A percentile compares a stretch with the other conserved stretches of the same genome.
These are phyloP conservation scores for Sporothrix protearum DNA, from an alignment of 2,329 filamentous ascomycete species.

Conservation along the genomic window DNA sequence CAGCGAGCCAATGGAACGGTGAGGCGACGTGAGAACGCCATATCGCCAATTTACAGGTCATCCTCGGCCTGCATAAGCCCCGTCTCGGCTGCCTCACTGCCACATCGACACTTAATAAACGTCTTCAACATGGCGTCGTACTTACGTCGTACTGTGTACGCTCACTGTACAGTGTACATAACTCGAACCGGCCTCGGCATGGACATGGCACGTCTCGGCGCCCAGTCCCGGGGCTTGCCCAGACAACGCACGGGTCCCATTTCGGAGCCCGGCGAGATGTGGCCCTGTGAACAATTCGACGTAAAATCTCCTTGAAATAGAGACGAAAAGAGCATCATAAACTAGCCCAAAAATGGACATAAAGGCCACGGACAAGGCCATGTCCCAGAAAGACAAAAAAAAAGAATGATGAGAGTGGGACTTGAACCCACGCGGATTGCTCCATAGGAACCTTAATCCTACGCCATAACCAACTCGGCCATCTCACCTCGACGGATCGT, in stretches of 20 bases:
- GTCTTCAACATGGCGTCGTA: not conserved
- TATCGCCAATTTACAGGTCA: conserved; percentile 11
- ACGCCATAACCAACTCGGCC: conserved; percentile 27
- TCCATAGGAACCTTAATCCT: conserved; percentile 34
- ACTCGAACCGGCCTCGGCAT: too few species aligned
- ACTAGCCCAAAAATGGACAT: not conserved
- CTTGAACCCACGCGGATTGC: conserved; percentile 41
- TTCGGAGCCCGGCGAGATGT: not conserved
- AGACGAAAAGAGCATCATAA: not conserved
- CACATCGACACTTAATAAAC: not conserved
- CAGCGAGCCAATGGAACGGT: not conserved
- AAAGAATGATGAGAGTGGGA: conserved; percentile 24
- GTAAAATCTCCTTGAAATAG: too few species aligned
- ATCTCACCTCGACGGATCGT: conserved; percentile 12
- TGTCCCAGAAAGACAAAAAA: not conserved
- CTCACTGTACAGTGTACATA: not conserved
- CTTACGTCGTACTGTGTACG: too few species aligned
- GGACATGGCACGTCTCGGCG: not conserved
- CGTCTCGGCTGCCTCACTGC: not conserved
- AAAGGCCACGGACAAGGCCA: too few species aligned
- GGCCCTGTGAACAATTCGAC: not conserved
- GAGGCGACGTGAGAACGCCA: not conserved
- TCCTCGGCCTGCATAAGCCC: not conserved
- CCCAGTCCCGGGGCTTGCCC: not conserved
- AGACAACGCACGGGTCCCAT: not conserved